Percentiles rank a stretch among this genome's conserved stretches.
These are phyloP conservation scores for Rhododendron henanense DNA, from an alignment of 148 eudicot genomes.

Conservation along the genomic window DNA sequence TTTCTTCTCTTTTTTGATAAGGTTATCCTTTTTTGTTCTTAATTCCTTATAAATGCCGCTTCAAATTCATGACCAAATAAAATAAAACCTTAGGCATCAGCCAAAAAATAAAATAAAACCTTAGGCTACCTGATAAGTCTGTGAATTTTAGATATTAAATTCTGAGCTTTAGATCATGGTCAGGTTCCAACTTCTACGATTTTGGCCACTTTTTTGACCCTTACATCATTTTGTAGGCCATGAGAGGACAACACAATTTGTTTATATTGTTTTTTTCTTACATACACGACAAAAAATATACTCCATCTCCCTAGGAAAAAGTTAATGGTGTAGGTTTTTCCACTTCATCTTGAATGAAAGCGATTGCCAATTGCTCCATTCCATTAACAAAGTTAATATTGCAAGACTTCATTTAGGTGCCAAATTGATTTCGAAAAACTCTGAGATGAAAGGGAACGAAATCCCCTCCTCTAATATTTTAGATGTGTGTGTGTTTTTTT, in stretches of 20 bases:
- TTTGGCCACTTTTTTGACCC: neutral
- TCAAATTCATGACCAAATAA: neutral
- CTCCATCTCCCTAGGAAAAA: neutral
- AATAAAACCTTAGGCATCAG: neutral
- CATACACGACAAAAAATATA: neutral
- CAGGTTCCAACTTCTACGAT: neutral
- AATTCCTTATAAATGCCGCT: neutral
- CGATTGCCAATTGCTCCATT: neutral
- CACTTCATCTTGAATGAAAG: neutral
- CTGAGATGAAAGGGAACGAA: no score
- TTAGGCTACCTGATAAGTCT: neutral
- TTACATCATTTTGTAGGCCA: neutral
- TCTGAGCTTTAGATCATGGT: neutral
- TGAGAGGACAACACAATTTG: neutral
- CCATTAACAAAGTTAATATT: neutral
- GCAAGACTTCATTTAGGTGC: no score
- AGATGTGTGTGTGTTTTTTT: no score
- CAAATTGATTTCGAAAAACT: no score
- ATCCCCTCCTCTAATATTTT: no score
- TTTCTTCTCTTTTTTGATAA: neutral
- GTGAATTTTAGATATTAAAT: neutral
- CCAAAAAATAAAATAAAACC: neutral
- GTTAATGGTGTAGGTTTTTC: neutral
- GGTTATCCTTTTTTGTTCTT: neutral
- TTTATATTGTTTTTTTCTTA: neutral